phyloP scores from a whole-genome alignment of 169 alveolate species.

The Haemoproteus tartakovskyi region DNA sequence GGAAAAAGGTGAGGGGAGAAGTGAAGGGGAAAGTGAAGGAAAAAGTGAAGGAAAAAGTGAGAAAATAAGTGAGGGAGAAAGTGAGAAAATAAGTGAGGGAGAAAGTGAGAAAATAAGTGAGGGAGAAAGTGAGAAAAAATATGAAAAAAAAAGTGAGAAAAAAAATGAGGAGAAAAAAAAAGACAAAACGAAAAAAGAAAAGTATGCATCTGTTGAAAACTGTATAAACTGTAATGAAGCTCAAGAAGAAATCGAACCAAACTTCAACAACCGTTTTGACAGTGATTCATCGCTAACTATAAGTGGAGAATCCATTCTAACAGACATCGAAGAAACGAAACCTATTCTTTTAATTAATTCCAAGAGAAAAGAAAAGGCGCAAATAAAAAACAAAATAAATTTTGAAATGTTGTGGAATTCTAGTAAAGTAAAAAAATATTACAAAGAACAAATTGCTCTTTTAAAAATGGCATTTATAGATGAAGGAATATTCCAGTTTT shows the following conservation, averaged over 20 bases:
- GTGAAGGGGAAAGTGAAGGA: neutral
- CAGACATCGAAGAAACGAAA: constrained; percentile 23
- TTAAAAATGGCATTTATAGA: constrained; percentile 64
- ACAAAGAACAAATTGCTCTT: constrained; percentile 39
- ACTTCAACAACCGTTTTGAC: neutral
- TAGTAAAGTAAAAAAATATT: constrained; percentile 23
- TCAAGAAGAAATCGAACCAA: neutral
- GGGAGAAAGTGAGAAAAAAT: neutral
- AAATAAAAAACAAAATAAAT: constrained; percentile 62
- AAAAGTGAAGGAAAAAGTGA: neutral
- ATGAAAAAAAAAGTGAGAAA: neutral
- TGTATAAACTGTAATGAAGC: neutral
- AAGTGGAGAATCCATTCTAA: constrained; percentile 1
- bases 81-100: too few relatives aligned
- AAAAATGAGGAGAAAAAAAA: too few relatives aligned
- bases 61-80: neutral
- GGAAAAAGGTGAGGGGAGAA: neutral
- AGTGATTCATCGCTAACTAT: constrained; percentile 6
- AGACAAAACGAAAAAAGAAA: too few relatives aligned
- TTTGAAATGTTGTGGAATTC: constrained; percentile 62
- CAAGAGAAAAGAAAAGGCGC: neutral
- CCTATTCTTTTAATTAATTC: neutral
- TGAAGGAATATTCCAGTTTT: constrained; percentile 35
- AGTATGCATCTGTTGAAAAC: neutral
- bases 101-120: neutral